Evolutionary conservation across 2,329 filamentous ascomycete species (phyloP).

Genomic region (Camillea tinctor): DNA sequence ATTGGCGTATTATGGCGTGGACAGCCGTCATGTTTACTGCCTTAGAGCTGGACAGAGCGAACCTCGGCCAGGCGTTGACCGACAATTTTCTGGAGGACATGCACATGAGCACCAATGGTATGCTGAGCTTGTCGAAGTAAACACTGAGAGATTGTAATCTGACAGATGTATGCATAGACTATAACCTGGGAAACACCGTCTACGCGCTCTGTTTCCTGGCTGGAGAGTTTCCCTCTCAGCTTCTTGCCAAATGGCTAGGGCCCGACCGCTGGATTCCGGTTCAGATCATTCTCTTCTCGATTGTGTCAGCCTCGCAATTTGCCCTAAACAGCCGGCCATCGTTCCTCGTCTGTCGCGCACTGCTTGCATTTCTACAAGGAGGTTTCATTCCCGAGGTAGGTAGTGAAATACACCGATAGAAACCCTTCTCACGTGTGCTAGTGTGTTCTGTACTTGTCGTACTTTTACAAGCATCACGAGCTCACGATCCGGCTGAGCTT

Average conservation of each 20-base stretch:
- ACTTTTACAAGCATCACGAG: slow-evolving; percentile 36
- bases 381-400: slow-evolving; percentile 34
- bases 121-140: neutral
- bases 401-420: neutral
- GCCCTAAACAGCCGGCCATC: slow-evolving; percentile 21
- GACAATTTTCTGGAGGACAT: slow-evolving; percentile 48
- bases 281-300: slow-evolving; percentile 29
- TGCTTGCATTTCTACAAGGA: slow-evolving; percentile 29
- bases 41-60: slow-evolving; percentile 50
- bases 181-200: slow-evolving; percentile 54
- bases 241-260: slow-evolving; percentile 52
- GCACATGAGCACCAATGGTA: slow-evolving; percentile 44
- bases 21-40: slow-evolving; percentile 49
- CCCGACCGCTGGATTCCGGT: slow-evolving; percentile 31
- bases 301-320: slow-evolving; percentile 30
- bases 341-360: slow-evolving; percentile 26
- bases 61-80: slow-evolving; percentile 46
- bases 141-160: neutral
- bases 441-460: slow-evolving; percentile 34
- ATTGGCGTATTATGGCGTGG: slow-evolving; percentile 44
- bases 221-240: slow-evolving; percentile 60
- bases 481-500: slow-evolving; percentile 38
- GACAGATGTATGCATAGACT: slow-evolving; percentile 31
- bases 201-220: slow-evolving; percentile 53
- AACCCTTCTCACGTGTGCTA: neutral